Base-by-base conservation (phyloP, 2,329 filamentous ascomycete genomes). In the Sporothrix schenckii region DNA sequence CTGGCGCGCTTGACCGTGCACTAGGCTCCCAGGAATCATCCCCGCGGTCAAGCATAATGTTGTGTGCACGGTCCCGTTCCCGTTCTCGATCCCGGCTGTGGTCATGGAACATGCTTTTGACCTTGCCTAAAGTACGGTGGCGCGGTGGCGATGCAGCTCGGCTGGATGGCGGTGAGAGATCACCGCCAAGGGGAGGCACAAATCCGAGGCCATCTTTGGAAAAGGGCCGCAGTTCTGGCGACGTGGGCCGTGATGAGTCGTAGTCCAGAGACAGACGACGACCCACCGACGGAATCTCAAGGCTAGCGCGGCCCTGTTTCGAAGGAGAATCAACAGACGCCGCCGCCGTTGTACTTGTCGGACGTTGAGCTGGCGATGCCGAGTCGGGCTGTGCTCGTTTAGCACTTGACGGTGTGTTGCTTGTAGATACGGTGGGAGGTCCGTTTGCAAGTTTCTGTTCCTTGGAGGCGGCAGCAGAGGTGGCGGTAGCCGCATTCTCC, bases 141-240 rank as follows among this genome's bases (percentile, higher is more conserved):
- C 89, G 85, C 0, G 82, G 81, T 41, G 91, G 90, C 7, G 91
- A 92, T 2, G 83, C 82, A 1, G 86, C 83, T 30, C 90, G 86
- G 75, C 89, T 92, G 9, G 83, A 83, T 3, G 84, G 81, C 1
- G 89, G 86, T 3, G 90, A 91, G 10, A 91, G 77, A 70, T 91
- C 89, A 73, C 87, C 84, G 27, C 86, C 85, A 72, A 89, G 86
- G 14, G 84, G 85, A 4, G 88, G 87, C 67, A 90, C 84, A 44
- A 86, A 82, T 1, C 80, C 79, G 9, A 73, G 41, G 75, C 81
- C 75, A 75, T 87, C 79, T 72, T 83, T 77, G 78, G 83, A 74
- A 10, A 74, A 16, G 4, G 81, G 77, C 49, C 81, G 83, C n/a
- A 84, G 76, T 30, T 84, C 84, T 4, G 87, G 87, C 0, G 87